Evolutionary conservation across 495 filamentous ascomycete genomes (phyloP), one percentile per base, ranked within the genome.

Genomic region (Clavariopsis aquatica): DNA sequence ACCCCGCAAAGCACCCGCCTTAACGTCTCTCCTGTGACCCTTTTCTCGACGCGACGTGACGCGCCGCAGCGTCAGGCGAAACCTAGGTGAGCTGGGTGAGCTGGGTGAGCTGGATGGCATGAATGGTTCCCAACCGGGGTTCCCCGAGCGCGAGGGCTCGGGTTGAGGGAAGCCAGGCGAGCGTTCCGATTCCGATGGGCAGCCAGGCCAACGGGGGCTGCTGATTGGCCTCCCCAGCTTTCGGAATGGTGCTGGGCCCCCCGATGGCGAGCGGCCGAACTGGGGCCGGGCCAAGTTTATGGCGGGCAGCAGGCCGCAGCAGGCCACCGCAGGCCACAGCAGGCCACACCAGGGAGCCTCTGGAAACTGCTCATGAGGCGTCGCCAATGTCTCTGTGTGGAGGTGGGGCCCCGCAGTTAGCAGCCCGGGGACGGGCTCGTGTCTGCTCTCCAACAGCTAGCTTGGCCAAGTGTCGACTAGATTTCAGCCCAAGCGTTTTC

Each of bases 371-470:
- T 43, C 36, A 56, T 43, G 28, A 22, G 31, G 53, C 53, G 53
- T 19, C 24, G 27, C 22, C 31, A 36, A 28, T 55, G 55, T 45
- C 52, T 28, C 41, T 63, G 65, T 63, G 65, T 59, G 58, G 65
- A 62, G 65, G 58, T 64, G 66, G 66, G 61, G 60, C 66, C 66
- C 66, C 66, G 60, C 66, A 62, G 24, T 49, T 43, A 17, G 38
- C 38, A 43, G 24, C 64, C 52, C 51, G 52, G 60, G 60, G 47
- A 23, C 38, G 54, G 8, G 17, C 5, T 24, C 8, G 31, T 46
- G 19, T 20, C 49, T 28, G 20, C 36, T 52, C 49, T 60, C 54
- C 47, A 60, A 54, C 46, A 43, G 22, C 49, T 60, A 65, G 62
- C 36, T 53, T 23, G 29, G 54, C 23, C 36, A 51, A 60, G 59